Evolutionary conservation across 495 filamentous ascomycete genomes (phyloP), one percentile per base, ranked within the genome.

Genomic region (Annulohypoxylon moriforme): DNA sequence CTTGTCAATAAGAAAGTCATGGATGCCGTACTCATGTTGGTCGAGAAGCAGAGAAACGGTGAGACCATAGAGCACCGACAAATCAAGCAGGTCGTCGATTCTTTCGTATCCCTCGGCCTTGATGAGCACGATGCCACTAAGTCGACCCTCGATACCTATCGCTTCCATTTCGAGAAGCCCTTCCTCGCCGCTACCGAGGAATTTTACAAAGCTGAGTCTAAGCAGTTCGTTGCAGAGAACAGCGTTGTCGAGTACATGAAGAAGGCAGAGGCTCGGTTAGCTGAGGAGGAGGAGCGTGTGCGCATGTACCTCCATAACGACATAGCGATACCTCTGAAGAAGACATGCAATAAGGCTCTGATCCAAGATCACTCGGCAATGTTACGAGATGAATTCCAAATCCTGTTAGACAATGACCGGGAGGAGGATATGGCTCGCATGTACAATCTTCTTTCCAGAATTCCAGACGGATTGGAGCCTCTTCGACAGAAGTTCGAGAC

Each of bases 231-330:
- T 9, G 91, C 94, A 7, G 95, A 98, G 77, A 99, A 99, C 76
- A 97, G 92, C 71, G 94, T 98, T 6, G 94, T 99, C 29, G 96
- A 99, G 76, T 99, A 98, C 81, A 98, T 98, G 96, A 98, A 98
- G 85, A 99, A 99, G 84, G 96, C 96, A 14, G 96, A 98, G 80
- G 81, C 89, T 18, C 89, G 96, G n/a, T 81, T 99, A 49, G 86
- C 91, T 1, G 96, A 99, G 80, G 96, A 99, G 81, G 97, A 97
- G 81, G 92, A 93, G 66, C 94, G 95, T 36, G 96, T 98, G 7
- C 89, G 91, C 52, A 87, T 99, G 68, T 99, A 98, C 76, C 85
- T 98, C 25, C 93, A 97, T 67, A 86, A 86, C 9, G 96, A 99
- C 77, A 98, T 98, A 70, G 91, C 90, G 67, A 81, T 89, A 16